These are phyloP conservation scores for Chloranthus sessilifolius DNA, from an alignment of 164 flowering plant species.

Conservation along the genomic window DNA sequence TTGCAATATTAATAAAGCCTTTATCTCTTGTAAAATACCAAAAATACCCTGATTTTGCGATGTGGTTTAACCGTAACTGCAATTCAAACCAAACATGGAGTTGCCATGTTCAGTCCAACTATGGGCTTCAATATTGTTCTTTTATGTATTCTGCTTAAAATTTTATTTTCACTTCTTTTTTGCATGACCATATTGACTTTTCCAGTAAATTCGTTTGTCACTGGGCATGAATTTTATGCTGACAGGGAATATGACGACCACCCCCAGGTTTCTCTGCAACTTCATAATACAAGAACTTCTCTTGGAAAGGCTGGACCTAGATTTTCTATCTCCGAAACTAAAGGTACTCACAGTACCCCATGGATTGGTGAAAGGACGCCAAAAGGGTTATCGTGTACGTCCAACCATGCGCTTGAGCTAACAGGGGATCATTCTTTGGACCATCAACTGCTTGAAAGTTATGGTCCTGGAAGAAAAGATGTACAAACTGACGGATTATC, in stretches of 20 bases:
- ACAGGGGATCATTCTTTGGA: constrained; percentile 7
- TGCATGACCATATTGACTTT: too few species aligned
- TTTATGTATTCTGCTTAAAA: too few species aligned
- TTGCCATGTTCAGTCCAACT: too few species aligned
- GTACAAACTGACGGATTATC: constrained; percentile 11
- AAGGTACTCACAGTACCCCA: constrained; percentile 6
- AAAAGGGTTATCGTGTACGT: constrained; percentile 3
- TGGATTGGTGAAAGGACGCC: constrained; percentile 11
- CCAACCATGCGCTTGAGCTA: constrained; percentile 8
- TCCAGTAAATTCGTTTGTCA: too few species aligned
- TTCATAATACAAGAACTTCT: constrained; percentile 16
- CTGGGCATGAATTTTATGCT: constrained; percentile 5
- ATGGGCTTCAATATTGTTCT: too few species aligned
- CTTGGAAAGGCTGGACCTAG: constrained; percentile 12
- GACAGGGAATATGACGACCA: constrained; percentile 31
- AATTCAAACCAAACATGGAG: too few species aligned
- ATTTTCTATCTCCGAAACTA: constrained; percentile 4
- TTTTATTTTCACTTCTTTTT: too few species aligned
- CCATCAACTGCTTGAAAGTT: constrained; percentile 5
- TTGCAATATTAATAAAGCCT: too few species aligned
- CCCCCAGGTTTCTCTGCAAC: constrained; percentile 15
- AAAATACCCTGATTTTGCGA: too few species aligned
- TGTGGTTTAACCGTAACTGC: too few species aligned
- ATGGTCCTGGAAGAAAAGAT: constrained; percentile 4
- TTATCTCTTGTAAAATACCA: too few species aligned